phyloP scores from a whole-genome alignment of 179 eudicot species.

The Spergularia azorica region DNA sequence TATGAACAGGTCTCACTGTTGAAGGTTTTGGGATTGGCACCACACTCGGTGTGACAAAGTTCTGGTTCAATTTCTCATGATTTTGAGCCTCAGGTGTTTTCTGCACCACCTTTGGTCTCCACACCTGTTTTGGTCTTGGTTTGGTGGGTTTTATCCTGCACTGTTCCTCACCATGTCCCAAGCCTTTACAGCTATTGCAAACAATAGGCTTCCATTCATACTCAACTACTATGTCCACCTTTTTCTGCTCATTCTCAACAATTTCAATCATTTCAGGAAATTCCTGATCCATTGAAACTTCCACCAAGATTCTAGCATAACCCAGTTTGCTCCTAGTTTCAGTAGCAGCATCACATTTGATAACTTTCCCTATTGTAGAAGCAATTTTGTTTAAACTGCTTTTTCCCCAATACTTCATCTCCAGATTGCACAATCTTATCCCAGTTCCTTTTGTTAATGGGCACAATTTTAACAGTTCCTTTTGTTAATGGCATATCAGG shows the following conservation, averaged over 20 bases:
- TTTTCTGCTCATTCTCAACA: background rate
- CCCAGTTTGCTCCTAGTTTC: background rate
- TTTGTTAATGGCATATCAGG: background rate
- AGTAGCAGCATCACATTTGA: background rate
- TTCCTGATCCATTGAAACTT: background rate
- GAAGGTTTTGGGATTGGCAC: no score
- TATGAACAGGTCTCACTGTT: no score
- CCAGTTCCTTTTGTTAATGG: background rate
- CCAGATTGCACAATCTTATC: background rate
- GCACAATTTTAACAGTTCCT: background rate
- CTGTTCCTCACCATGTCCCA: background rate
- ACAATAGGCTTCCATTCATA: no score
- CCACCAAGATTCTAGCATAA: background rate
- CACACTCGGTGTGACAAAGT: no score
- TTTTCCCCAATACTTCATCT: no score
- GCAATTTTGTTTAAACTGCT: background rate
- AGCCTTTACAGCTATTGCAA: no score
- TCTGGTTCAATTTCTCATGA: no score
- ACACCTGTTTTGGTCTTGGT: background rate
- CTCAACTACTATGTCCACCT: background rate
- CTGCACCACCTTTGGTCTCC: no score
- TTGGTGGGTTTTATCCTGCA: background rate
- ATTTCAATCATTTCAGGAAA: background rate
- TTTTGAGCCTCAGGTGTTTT: no score
- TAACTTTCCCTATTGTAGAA: background rate